These are phyloP conservation scores for Nothomitra cinnamomea DNA, from an alignment of 2,329 filamentous ascomycete species.

Conservation along the genomic window DNA sequence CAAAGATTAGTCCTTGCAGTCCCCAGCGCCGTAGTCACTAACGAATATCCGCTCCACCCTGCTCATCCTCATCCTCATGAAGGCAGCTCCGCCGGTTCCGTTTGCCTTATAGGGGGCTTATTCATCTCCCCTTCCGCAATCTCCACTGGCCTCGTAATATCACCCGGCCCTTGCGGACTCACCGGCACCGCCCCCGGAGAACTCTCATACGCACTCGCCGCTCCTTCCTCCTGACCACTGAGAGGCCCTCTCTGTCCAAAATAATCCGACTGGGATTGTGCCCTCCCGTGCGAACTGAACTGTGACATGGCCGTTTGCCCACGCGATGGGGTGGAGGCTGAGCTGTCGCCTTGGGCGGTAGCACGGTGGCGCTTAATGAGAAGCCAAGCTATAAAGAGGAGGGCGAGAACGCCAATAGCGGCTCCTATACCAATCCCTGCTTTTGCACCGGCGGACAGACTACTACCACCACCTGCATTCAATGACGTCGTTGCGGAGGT, in stretches of 20 bases:
- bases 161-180: slow-evolving; percentile 29
- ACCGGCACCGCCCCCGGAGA: neutral
- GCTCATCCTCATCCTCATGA: too few species aligned
- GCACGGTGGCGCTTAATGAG: slow-evolving; percentile 28
- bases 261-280: neutral
- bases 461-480: slow-evolving; percentile 10
- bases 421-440: slow-evolving; percentile 40
- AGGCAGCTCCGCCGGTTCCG: too few species aligned
- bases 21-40: too few species aligned
- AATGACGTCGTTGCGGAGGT: slow-evolving; percentile 21
- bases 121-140: slow-evolving; percentile 20
- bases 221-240: neutral
- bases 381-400: slow-evolving; percentile 30
- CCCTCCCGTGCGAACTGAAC: neutral
- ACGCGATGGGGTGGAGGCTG: neutral
- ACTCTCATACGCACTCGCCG: neutral
- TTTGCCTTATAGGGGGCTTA: too few species aligned
- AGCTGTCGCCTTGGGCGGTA: slow-evolving; percentile 8
- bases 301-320: neutral
- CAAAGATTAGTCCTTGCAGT: too few species aligned
- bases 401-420: slow-evolving; percentile 25
- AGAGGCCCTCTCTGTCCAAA: neutral
- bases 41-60: too few species aligned
- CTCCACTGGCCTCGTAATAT: slow-evolving; percentile 37
- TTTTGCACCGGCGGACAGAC: slow-evolving; percentile 33